Evolutionary conservation across 176 grass and related monocot genomes (phyloP).

Genomic region (Rhipidocladum racemiflorum): DNA sequence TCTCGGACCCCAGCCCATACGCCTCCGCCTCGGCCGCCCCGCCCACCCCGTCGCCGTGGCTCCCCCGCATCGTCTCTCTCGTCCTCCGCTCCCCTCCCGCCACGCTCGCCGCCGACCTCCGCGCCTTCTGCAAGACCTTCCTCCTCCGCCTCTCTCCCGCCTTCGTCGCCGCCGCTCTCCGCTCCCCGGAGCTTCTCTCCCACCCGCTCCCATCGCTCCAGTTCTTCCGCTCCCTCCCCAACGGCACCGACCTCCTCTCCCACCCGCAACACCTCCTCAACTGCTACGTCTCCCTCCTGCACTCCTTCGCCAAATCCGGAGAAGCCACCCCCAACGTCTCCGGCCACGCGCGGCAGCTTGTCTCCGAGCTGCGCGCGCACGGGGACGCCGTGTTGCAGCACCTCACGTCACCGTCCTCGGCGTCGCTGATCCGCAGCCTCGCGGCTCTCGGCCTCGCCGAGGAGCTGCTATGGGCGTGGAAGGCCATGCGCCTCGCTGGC

Average conservation of each 20-base stretch:
- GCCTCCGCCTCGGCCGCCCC: conserved; percentile 26
- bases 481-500: conserved; percentile 49
- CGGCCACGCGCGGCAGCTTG: conserved; percentile 34
- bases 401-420: conserved; percentile 44
- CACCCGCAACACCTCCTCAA: conserved; percentile 49
- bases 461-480: conserved; percentile 72
- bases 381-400: conserved; percentile 24
- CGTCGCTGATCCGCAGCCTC: conserved; percentile 64
- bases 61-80: conserved; percentile 60
- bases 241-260: conserved; percentile 41
- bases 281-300: conserved; percentile 68
- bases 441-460: conserved; percentile 62
- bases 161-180: conserved; percentile 59
- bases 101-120: conserved; percentile 59
- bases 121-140: conserved; percentile 67
- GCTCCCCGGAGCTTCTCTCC: conserved; percentile 43
- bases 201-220: conserved; percentile 48
- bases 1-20: conserved; percentile 51
- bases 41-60: conserved; percentile 63
- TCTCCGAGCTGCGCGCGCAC: conserved; percentile 51
- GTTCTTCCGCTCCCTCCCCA: conserved; percentile 65
- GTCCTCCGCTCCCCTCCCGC: conserved; percentile 50
- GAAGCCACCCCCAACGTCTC: neutral
- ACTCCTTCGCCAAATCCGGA: conserved; percentile 47
- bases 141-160: conserved; percentile 72